These are phyloP conservation scores for Pholiota molesta DNA, from an alignment of 768 basidiomycete species.

Conservation along the genomic window DNA sequence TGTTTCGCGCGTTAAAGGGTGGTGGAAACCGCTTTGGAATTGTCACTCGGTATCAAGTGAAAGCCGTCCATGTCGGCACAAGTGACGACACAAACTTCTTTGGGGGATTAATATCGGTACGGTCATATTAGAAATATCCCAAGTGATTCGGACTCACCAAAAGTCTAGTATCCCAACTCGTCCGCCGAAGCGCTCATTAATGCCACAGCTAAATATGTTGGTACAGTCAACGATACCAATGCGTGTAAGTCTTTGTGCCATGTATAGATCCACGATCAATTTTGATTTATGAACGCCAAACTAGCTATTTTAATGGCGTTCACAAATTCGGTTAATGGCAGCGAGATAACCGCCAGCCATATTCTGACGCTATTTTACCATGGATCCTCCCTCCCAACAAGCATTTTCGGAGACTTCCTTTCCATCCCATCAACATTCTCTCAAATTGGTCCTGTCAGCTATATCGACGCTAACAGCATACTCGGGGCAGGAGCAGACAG, in stretches of 20 bases:
- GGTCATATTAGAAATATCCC: conserved; percentile 20
- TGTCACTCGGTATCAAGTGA: conserved; percentile 44
- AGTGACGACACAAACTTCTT: conserved; percentile 38
- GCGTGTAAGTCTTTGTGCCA: conserved; percentile 31
- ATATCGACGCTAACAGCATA: conserved; percentile 35
- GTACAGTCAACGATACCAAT: conserved; percentile 39
- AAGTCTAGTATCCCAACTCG: conserved; percentile 36
- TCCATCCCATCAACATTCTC: conserved; percentile 34
- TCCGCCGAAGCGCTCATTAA: conserved; percentile 39
- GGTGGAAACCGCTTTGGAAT: conserved; percentile 50
- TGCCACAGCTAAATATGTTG: conserved; percentile 39
- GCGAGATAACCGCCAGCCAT: conserved; percentile 26
- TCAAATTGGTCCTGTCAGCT: conserved; percentile 35
- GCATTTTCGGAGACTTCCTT: conserved; percentile 42
- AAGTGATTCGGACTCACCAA: not conserved
- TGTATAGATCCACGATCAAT: not conserved
- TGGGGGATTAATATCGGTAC: conserved; percentile 41
- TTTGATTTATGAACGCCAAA: conserved; percentile 6
- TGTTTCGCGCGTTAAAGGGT: conserved; percentile 48
- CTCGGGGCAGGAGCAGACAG: conserved; percentile 31
- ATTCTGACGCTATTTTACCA: conserved; percentile 38
- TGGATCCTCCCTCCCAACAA: conserved; percentile 34
- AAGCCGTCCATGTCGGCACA: conserved; percentile 41
- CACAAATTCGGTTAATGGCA: conserved; percentile 25
- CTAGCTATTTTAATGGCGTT: conserved; percentile 31